Evolutionary conservation across 257 asterid genomes (phyloP).

Genomic region (Solanum sejunctum): DNA sequence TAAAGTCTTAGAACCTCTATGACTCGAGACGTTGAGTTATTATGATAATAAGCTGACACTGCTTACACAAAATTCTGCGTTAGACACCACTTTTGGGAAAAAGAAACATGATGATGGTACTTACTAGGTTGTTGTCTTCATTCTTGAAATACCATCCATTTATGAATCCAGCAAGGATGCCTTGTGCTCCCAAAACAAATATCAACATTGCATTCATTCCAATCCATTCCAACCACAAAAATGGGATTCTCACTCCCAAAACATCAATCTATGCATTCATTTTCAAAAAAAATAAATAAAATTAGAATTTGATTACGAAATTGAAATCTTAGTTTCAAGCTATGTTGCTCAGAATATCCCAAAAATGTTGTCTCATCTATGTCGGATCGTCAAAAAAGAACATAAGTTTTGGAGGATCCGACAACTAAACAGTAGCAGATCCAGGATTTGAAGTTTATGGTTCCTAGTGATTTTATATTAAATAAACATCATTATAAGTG

Average conservation of each 20-base stretch:
- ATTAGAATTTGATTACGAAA: background rate
- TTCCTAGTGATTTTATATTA: no score
- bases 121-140: constrained; percentile 51
- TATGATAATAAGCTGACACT: background rate
- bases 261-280: constrained; percentile 45
- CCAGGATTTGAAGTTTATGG: no score
- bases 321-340: background rate
- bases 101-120: background rate
- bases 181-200: constrained; percentile 84
- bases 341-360: background rate
- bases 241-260: constrained; percentile 49
- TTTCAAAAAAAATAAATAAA: background rate
- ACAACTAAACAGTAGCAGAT: background rate
- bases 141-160: constrained; percentile 70
- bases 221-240: constrained; percentile 85
- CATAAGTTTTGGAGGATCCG: background rate
- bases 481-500: no score
- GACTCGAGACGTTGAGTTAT: background rate
- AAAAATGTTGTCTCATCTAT: background rate
- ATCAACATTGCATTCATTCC: constrained; percentile 95
- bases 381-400: background rate
- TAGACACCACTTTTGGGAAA: background rate
- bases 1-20: background rate
- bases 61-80: background rate
- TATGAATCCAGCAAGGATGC: constrained; percentile 60